Base-by-base conservation (phyloP, 2,329 filamentous ascomycete genomes). In the Verticillium dahliae region DNA sequence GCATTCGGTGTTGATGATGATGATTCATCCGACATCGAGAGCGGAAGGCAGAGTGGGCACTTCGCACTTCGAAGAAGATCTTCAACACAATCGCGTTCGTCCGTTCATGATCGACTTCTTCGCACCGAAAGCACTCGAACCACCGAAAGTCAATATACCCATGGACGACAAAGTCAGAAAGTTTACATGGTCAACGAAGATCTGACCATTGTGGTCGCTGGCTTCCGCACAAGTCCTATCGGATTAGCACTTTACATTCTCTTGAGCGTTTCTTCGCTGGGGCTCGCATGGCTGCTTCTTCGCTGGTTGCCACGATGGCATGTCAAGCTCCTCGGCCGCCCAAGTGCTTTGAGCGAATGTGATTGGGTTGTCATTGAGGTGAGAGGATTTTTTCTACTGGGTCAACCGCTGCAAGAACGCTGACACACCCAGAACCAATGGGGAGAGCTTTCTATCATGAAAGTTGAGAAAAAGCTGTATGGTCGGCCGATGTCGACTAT, bases 171-270 rank as follows among this genome's bases (percentile, higher is more conserved):
- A 34, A 96, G 84, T 69, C 95, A 99, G 74, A 98, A 97, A 76
- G 84, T 97, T 31, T 95, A 97, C 74, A 92, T 99, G 75, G 81
- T 87, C 62, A 96, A 91, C 52, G 95, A 99, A 74, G 95, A 99
- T 73, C 80, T 99, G 65, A 97, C 92, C 1, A 92, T 97, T 68
- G 94, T 93, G 34, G 87, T 98, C 70, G 92, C 94, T 31, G 95
- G 95, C 0, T 99, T 98, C 74, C 86, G 83, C 58, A 97, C 92
- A 3, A 94, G 89, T 65, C 74, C 76, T 4, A 63, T 86, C 14
- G 92, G 95, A 1, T 90, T 87, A 68, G 74, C 82, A 2, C 65
- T 87, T 0, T 98, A 98, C 72, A 68, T 88, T 4, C 68, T 81
- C 9, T 75, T 96, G 6, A 98, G 92, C 68, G 68, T 89, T 15